Evolutionary conservation across 2,329 filamentous ascomycete species (phyloP), one percentile per base, ranked within the genome.

Genomic region (Xylaria sp.): DNA sequence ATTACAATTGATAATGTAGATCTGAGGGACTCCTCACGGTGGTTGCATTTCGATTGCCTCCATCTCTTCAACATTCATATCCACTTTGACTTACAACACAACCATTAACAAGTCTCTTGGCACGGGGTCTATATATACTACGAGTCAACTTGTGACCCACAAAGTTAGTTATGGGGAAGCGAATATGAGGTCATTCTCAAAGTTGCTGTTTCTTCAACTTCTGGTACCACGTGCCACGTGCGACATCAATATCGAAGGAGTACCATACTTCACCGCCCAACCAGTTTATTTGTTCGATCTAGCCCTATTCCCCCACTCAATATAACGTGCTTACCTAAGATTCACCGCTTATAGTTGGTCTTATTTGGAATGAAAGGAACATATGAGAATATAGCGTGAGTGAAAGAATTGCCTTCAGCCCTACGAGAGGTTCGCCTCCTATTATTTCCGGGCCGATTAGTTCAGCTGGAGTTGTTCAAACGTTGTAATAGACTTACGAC

Each of bases 171-270:
- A 58, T 58, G 33, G 33, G 54, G 33, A 42, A 42, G 6, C 9
- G 5, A 38, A 23, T 31, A 4, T 56, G 42, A n/a, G n/a, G 15
- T 54, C 17, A 13, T 38, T 20, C 15, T 15, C 38, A 17, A 15
- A 6, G 13, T 40, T 53, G 49, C 33, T 36, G 31, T 20, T 38
- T 56, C 51, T 38, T 58, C 36, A n/a, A 58, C 54, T 58, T 42
- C 33, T 26, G 9, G 54, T 28, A 11, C 36, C 54, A 26, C 54
- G 36, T 58, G 36, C 54, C 20, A 28, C 54, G 20, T 42, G 53
- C 33, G 31, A 13, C 51, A 36, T 20, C 33, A 40, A 42, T 20
- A 3, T 58, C 20, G n/a, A 58, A 42, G 33, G 20, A 40, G 36
- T 42, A 42, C 11, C 36, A 10, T 13, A 26, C 26, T 26, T 15